A percentile compares a stretch with the other conserved stretches of the same genome.
These are phyloP conservation scores for Boeremia lycopersici DNA, from an alignment of 2,329 filamentous ascomycete species.

Conservation along the genomic window DNA sequence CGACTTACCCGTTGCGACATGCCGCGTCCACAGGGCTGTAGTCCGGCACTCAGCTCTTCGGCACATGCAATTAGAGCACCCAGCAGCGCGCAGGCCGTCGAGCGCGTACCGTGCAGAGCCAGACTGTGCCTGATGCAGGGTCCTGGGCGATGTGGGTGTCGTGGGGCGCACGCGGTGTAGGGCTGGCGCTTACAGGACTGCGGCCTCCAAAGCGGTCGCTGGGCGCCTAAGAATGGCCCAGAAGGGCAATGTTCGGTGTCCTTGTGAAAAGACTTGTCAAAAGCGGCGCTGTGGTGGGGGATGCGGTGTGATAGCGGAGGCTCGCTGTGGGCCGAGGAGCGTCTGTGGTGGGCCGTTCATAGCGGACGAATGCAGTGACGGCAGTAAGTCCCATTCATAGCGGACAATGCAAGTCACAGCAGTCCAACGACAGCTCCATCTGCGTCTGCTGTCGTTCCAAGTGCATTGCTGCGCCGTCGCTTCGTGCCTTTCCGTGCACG, in stretches of 20 bases:
- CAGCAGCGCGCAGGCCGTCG: slow-evolving; percentile 29
- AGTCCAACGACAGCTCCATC: neutral
- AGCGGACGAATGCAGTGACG: too few relatives aligned
- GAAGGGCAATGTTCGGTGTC: too few relatives aligned
- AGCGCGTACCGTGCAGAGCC: slow-evolving; percentile 28
- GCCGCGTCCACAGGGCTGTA: slow-evolving; percentile 12
- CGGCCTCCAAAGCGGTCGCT: slow-evolving; percentile 32
- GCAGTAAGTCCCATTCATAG: too few relatives aligned
- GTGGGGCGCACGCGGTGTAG: slow-evolving; percentile 27
- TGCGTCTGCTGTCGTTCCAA: neutral
- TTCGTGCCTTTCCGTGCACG: slow-evolving; percentile 2
- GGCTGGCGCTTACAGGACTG: slow-evolving; percentile 29
- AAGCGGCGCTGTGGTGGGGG: neutral
- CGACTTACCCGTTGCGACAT: neutral
- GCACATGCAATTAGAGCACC: slow-evolving; percentile 33
- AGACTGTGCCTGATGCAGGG: slow-evolving; percentile 30
- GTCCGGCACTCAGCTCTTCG: slow-evolving; percentile 11
- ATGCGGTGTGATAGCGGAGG: slow-evolving; percentile 9
- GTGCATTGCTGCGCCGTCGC: slow-evolving; percentile 1
- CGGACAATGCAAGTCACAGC: too few relatives aligned
- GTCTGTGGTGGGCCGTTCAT: too few relatives aligned
- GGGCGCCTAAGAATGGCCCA: slow-evolving; percentile 26
- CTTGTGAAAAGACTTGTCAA: too few relatives aligned
- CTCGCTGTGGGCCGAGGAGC: too few relatives aligned
- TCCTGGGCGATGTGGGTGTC: slow-evolving; percentile 17